Evolutionary conservation across 495 filamentous ascomycete species (phyloP), one percentile per base, ranked within the genome.

Genomic region (Penicillium nucicola): DNA sequence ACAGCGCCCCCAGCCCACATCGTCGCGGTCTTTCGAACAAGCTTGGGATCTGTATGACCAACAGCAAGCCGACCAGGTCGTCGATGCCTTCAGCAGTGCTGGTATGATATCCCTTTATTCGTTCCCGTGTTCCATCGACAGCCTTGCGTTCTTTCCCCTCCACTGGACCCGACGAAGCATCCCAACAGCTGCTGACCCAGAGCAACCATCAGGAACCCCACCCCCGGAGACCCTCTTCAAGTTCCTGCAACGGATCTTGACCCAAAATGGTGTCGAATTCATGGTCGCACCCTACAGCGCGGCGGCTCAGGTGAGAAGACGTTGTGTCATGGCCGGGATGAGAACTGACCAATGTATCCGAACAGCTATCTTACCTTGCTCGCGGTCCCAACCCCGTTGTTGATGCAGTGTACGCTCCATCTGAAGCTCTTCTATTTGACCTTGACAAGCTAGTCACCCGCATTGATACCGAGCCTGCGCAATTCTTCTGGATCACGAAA

Each of bases 1-100:
- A 52, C 79, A 78, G 28, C 76, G 70, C 47, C 76, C 67, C 42
- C 78, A 82, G 55, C 61, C 69, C 33, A 65, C 68, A 20, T 58
- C 67, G 14, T 69, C 69, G 44, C 73, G 70, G 54, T 72, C 79
- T 5, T 79, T 80, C 50, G 72, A 73, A 48, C 64, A 73, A 22
- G 92, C 93, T 5, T 99, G 95, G 91, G 80, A 83, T 2, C 73
- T 92, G 22, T 99, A 99, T 65, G 87, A 90, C 55, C 79, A 86
- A 48, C 82, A 89, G 41, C 75, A 87, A 62, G 85, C 90, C 5
- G 80, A 85, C 32, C 79, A 87, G 47, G 90, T 92, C 15, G 89
- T 95, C 4, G 76, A 82, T 44, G 82, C 85, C 12, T 97, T 99
- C 71, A 87, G 89, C 42, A 79, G 82, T 60, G 87, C 86, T 57